A percentile compares a stretch with the other conserved stretches of the same genome.
Conservation (phyloP, 2,329 filamentous ascomycete genomes). For the Coleophoma crateriformis region DNA sequence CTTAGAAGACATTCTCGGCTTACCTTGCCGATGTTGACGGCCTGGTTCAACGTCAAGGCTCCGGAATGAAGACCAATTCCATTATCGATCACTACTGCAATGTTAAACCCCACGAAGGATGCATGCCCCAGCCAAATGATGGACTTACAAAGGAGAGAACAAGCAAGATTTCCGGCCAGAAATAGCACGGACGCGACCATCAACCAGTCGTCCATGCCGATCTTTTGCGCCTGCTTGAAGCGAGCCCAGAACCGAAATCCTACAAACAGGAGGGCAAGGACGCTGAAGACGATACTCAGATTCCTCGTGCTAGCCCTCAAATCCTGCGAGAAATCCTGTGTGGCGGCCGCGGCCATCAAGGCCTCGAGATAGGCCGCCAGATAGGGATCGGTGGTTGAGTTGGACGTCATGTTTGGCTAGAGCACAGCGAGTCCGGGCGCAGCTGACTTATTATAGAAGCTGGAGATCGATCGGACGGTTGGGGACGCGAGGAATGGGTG, state of each 20-base stretch:
- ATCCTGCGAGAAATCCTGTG: slow-evolving; percentile 4
- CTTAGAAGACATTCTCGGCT: neutral
- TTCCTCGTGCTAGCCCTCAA: neutral
- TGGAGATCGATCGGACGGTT: no score
- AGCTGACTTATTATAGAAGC: no score
- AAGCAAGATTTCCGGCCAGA: neutral
- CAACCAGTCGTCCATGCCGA: neutral
- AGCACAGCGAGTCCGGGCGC: no score
- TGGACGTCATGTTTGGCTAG: no score
- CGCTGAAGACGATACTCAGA: neutral
- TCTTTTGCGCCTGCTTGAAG: neutral
- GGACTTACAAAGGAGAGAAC: neutral
- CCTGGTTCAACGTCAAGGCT: neutral
- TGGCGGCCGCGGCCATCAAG: neutral
- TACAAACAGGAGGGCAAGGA: neutral
- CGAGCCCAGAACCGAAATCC: neutral
- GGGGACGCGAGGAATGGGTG: no score
- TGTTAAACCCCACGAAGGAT: neutral
- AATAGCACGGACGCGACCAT: neutral
- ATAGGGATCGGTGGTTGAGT: neutral
- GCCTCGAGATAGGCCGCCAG: neutral
- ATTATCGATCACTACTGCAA: neutral
- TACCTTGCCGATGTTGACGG: neutral
- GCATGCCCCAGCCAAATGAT: no score
- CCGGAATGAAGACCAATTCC: neutral